phyloP scores from a whole-genome alignment of 352 stramenopile genomes.

The Phytophthora aleatoria region DNA sequence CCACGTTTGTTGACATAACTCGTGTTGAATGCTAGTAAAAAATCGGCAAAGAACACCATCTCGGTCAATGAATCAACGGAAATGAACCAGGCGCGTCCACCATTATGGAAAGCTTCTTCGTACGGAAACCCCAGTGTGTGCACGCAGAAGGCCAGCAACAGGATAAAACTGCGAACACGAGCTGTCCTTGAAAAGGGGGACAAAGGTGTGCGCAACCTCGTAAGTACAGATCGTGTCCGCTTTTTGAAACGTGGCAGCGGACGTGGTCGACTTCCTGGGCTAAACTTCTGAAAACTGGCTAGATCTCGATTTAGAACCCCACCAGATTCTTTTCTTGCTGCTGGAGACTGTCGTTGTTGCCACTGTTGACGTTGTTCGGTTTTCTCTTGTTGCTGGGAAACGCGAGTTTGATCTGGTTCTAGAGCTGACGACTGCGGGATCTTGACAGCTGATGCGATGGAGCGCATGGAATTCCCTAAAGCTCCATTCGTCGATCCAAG shows the following conservation, averaged over 20 bases:
- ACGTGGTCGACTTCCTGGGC: slow-evolving; percentile 15
- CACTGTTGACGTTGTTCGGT: slow-evolving; percentile 2
- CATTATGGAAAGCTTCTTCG: slow-evolving; percentile 36
- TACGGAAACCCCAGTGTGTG: slow-evolving; percentile 44
- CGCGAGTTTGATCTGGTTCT: slow-evolving; percentile 14
- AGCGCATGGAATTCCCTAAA: slow-evolving; percentile 12
- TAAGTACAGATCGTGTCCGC: slow-evolving; percentile 6
- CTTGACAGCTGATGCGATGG: slow-evolving; percentile 9
- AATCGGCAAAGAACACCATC: slow-evolving; percentile 41
- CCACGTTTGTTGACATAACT: slow-evolving; percentile 43
- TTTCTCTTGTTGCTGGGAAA: slow-evolving; percentile 7
- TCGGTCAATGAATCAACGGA: slow-evolving; percentile 23
- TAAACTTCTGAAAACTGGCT: slow-evolving; percentile 15
- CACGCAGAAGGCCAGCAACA: slow-evolving; percentile 28
- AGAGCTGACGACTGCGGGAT: neutral
- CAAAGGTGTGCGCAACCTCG: slow-evolving; percentile 7
- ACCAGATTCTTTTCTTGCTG: slow-evolving; percentile 12
- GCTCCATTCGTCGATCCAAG: slow-evolving; percentile 7
- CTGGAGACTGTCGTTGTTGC: neutral
- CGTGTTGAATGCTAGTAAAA: slow-evolving; percentile 55
- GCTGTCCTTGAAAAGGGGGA: slow-evolving; percentile 30
- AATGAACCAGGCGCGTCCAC: slow-evolving; percentile 7
- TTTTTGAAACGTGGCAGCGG: slow-evolving; percentile 26
- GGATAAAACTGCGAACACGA: slow-evolving; percentile 24
- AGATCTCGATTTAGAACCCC: slow-evolving; percentile 9